Percentiles rank a stretch among this genome's conserved stretches.
Conservation (phyloP, 441 rosid genomes). For the Manihot esculenta region DNA sequence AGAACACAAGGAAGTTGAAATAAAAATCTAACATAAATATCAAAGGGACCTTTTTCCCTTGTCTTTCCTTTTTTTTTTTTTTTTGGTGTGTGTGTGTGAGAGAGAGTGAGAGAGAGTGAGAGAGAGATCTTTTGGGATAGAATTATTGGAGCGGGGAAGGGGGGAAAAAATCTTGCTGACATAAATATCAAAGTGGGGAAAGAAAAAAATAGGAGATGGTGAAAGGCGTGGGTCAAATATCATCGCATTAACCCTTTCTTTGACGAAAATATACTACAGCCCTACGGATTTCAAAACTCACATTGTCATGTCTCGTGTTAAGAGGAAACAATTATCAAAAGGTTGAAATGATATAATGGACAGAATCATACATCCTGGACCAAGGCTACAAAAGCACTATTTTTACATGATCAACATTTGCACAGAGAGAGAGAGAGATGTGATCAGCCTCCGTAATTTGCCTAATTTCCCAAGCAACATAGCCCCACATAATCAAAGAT, state of each 20-base stretch:
- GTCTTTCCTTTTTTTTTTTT: no score
- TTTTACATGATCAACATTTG: slow-evolving; percentile 35
- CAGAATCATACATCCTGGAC: slow-evolving; percentile 28
- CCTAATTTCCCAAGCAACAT: slow-evolving; percentile 24
- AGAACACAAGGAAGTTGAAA: background rate
- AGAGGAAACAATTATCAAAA: slow-evolving; percentile 30
- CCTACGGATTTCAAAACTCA: slow-evolving; percentile 26
- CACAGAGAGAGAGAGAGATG: slow-evolving; percentile 7
- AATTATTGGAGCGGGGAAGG: no score
- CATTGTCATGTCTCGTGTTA: slow-evolving; percentile 12
- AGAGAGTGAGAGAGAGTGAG: no score
- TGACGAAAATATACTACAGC: slow-evolving; percentile 24
- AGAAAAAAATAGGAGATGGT: no score
- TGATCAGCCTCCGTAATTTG: slow-evolving; percentile 18
- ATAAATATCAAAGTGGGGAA: no score
- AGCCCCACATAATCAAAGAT: slow-evolving; percentile 26
- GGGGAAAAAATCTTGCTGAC: no score
- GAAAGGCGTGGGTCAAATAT: no score
- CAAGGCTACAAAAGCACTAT: slow-evolving; percentile 28
- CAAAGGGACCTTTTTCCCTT: no score
- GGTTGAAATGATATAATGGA: slow-evolving; percentile 22
- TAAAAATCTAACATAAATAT: no score
- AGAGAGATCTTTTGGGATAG: no score
- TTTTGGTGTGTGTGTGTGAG: no score
- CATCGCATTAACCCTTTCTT: background rate